Base-by-base conservation (phyloP, 2,329 filamentous ascomycete species). In the Aspergillus flavus region DNA sequence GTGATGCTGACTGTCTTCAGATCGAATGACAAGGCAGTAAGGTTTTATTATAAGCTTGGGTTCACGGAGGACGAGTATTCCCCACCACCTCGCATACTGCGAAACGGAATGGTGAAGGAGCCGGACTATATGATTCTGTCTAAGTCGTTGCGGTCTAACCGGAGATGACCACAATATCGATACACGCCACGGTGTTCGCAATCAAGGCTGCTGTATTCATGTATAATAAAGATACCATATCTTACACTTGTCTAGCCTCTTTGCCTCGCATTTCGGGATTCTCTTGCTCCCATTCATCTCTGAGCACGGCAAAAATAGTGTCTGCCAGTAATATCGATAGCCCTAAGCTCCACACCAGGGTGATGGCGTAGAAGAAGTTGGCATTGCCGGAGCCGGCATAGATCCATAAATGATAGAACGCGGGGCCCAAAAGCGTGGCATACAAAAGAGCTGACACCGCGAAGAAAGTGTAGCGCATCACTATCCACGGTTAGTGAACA, bases 311-410 rank as follows among this genome's bases (percentile, higher is more conserved):
- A 79, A 96, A 98, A 2, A 97, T 84, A 59, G 93, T 84, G 75
- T 99, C 95, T 12, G 92, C 93, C 7, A 98, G 86, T 34, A 99
- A 81, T 66, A 99, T 84, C 43, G 93, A 94, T 69, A 96, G 85
- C 0, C 93, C 95, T 28, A 99, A 78, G 74, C 93, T 96, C 95
- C 95, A 99, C 0, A 99, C 95, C n/a, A 99, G 82, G 0, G 95
- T 99, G 72, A 99, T 98, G 68, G 95, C 95, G 75, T 99, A 99
- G 81, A 99, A 99, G 81, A 99, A 99, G 77, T 99, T 99, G 63
- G 95, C 95, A 73, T 99, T 99, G 32, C 95, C 95, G 61, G 93
- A 97, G 57, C 95, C 95, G 2, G 95, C 95, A 74, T 98, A 99
- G 62, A 99, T 94, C 95, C 95, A 99, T 6, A 99, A 83, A 75